phyloP scores from a whole-genome alignment of 306 rosid genomes.

The Erythrophleum fordii region DNA sequence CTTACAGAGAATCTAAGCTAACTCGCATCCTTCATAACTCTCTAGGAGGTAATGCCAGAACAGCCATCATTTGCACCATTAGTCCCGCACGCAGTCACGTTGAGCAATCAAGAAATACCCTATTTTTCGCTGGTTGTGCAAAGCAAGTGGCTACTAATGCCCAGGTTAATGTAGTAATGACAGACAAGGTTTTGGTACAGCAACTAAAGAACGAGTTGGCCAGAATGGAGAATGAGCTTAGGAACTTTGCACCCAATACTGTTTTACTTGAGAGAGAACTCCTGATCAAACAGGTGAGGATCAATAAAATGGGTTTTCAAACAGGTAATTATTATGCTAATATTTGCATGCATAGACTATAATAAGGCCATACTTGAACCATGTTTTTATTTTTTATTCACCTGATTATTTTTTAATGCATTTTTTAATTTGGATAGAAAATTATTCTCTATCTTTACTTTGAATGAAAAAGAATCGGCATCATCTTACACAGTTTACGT shows the following conservation, averaged over 20 bases:
- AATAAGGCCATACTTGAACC: neutral
- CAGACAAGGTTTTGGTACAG: conserved; percentile 88
- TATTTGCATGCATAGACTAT: neutral
- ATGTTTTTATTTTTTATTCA: conserved; percentile 28
- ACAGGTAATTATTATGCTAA: neutral
- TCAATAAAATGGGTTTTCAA: conserved; percentile 17
- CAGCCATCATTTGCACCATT: conserved; percentile 89
- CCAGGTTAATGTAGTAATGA: conserved; percentile 68
- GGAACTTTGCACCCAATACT: conserved; percentile 52
- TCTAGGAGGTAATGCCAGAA: conserved; percentile 93
- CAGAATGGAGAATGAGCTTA: conserved; percentile 70
- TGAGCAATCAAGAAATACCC: conserved; percentile 90
- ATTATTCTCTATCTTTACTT: neutral
- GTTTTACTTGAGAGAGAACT: conserved; percentile 75
- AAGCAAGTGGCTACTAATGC: conserved; percentile 90
- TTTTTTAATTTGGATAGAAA: conserved; percentile 15
- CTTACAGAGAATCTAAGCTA: conserved; percentile 88
- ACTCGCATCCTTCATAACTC: conserved; percentile 94
- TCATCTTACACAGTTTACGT: conserved; percentile 16
- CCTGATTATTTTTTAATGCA: neutral
- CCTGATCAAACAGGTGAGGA: conserved; percentile 74
- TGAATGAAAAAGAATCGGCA: neutral
- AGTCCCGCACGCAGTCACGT: conserved; percentile 83
- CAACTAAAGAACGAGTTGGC: conserved; percentile 76
- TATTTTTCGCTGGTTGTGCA: conserved; percentile 86